Evolutionary conservation across 2,329 filamentous ascomycete species (phyloP).

Genomic region (Aspergillus neoniger): DNA sequence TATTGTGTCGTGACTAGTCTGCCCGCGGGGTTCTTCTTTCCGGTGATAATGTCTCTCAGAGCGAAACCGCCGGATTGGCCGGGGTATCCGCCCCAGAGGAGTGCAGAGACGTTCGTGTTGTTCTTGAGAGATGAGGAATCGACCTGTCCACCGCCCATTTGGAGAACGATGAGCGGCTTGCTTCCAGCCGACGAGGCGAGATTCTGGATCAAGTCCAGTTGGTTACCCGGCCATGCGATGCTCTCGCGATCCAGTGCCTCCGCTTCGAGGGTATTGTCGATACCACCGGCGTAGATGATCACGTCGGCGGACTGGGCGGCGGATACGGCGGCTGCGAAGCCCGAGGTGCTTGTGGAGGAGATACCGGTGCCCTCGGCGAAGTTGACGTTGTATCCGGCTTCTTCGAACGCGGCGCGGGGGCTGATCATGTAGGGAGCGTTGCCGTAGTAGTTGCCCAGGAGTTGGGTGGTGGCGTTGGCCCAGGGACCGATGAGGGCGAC

Average conservation of each 20-base stretch:
- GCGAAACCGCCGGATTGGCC: constrained; percentile 48
- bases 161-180: constrained; percentile 45
- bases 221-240: constrained; percentile 47
- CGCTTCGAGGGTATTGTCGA: constrained; percentile 46
- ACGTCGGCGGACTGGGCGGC: constrained; percentile 40
- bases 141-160: constrained; percentile 49
- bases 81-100: constrained; percentile 50
- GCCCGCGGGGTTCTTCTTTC: constrained; percentile 44
- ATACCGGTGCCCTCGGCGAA: constrained; percentile 46
- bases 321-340: constrained; percentile 36
- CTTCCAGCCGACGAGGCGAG: constrained; percentile 26
- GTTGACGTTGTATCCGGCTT: constrained; percentile 49
- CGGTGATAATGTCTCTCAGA: constrained; percentile 46
- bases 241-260: constrained; percentile 45
- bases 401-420: constrained; percentile 55
- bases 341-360: constrained; percentile 29
- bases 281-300: constrained; percentile 46
- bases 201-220: constrained; percentile 43
- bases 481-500: constrained; percentile 62
- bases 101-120: constrained; percentile 43
- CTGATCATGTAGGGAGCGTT: constrained; percentile 57
- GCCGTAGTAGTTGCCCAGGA: constrained; percentile 63
- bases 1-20: constrained; percentile 45
- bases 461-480: constrained; percentile 58
- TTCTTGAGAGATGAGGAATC: constrained; percentile 43